These are phyloP conservation scores for Neurospora sublineolata DNA, from an alignment of 495 filamentous ascomycete genomes.

Conservation along the genomic window DNA sequence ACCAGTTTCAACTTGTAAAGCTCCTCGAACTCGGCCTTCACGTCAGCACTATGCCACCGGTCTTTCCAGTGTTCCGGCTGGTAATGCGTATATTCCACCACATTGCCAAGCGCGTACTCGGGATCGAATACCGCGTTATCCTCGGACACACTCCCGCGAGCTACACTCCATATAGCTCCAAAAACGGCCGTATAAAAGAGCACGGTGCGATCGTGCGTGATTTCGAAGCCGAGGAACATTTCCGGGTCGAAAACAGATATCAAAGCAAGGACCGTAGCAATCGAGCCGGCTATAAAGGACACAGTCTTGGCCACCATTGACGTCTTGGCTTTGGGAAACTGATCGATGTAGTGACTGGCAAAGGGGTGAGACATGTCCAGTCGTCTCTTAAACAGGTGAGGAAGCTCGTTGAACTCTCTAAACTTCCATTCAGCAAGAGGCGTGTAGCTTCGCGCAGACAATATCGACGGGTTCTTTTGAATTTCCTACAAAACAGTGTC, in stretches of 20 bases:
- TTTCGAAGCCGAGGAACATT: slow-evolving; percentile 81
- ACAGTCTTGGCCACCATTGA: slow-evolving; percentile 72
- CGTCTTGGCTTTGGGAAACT: slow-evolving; percentile 92
- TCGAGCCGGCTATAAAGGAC: slow-evolving; percentile 74
- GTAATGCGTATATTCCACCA: slow-evolving; percentile 88
- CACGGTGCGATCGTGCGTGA: slow-evolving; percentile 71
- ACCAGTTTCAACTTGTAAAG: slow-evolving; percentile 82
- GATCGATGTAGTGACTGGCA: slow-evolving; percentile 83
- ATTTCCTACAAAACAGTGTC: slow-evolving; percentile 51
- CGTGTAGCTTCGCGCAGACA: slow-evolving; percentile 75
- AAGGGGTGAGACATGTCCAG: slow-evolving; percentile 91
- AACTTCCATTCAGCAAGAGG: slow-evolving; percentile 96
- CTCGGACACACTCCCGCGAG: slow-evolving; percentile 68
- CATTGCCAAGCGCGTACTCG: slow-evolving; percentile 72
- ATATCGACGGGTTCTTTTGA: slow-evolving; percentile 75
- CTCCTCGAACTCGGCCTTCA: slow-evolving; percentile 69
- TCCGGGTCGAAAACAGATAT: slow-evolving; percentile 79
- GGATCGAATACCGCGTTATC: slow-evolving; percentile 88
- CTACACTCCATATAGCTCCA: slow-evolving; percentile 63
- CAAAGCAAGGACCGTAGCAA: slow-evolving; percentile 71
- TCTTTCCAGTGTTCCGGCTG: slow-evolving; percentile 78
- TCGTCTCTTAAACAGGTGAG: slow-evolving; percentile 79
- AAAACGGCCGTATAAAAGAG: slow-evolving; percentile 70
- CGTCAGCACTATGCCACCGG: slow-evolving; percentile 77
- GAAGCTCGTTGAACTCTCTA: slow-evolving; percentile 93